Conservation (phyloP, 495 filamentous ascomycete species). For the Penicillium bialowiezense region DNA sequence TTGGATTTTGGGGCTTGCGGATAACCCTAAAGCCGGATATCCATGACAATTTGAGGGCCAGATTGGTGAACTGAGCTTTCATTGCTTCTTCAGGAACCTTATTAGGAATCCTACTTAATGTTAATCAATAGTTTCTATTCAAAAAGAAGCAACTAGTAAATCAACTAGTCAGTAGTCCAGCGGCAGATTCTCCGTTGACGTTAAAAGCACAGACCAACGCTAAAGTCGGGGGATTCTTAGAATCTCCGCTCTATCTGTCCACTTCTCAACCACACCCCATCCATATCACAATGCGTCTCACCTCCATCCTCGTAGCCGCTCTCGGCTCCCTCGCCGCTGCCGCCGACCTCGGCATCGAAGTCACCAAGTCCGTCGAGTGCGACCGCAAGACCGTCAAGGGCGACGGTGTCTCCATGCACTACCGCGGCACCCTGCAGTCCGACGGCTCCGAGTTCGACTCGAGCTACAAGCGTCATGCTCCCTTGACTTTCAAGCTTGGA, state of each 20-base stretch:
- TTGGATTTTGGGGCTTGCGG: not conserved
- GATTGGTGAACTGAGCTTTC: too few relatives aligned
- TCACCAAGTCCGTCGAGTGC: constrained; percentile 68
- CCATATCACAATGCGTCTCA: constrained; percentile 29
- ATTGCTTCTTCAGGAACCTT: too few relatives aligned
- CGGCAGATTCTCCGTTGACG: not conserved
- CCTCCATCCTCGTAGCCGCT: constrained; percentile 49
- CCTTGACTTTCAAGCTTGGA: constrained; percentile 77
- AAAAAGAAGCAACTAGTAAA: too few relatives aligned
- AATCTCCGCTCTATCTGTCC: constrained; percentile 7
- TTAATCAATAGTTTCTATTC: too few relatives aligned
- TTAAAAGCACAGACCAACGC: constrained; percentile 12
- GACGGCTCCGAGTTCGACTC: constrained; percentile 55
- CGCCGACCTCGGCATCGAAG: constrained; percentile 68
- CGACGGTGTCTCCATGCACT: constrained; percentile 82
- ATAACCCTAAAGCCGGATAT: too few relatives aligned
- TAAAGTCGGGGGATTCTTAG: not conserved
- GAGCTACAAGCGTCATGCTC: constrained; percentile 68
- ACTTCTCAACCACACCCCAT: constrained; percentile 1
- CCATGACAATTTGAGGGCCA: too few relatives aligned
- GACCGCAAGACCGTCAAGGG: constrained; percentile 70
- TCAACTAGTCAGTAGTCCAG: too few relatives aligned
- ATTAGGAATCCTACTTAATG: too few relatives aligned
- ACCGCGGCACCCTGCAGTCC: constrained; percentile 69
- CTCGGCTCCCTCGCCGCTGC: constrained; percentile 47